Evolutionary conservation across 2,329 filamentous ascomycete species (phyloP).

Genomic region (Ceratocystis lukuohia): DNA sequence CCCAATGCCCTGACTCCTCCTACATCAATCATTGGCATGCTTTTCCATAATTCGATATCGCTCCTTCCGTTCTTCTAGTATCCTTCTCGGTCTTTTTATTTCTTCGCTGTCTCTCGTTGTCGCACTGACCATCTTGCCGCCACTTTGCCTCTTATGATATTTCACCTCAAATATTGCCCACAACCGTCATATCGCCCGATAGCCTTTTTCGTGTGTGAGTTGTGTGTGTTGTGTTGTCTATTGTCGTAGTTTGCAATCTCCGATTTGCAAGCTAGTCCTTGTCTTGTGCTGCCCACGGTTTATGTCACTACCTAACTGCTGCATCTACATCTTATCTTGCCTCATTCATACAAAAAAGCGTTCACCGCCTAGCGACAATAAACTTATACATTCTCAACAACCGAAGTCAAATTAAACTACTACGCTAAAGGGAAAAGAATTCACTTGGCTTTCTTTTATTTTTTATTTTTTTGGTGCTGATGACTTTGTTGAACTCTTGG

Average conservation of each 20-base stretch:
- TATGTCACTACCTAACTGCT: too few species aligned
- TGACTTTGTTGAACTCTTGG: too few species aligned
- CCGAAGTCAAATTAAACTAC: slow-evolving; percentile 8
- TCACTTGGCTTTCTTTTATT: too few species aligned
- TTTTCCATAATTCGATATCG: background rate
- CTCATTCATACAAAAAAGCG: too few species aligned
- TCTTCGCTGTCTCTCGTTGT: background rate
- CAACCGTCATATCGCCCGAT: slow-evolving; percentile 2
- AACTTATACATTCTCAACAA: background rate
- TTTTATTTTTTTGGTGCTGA: too few species aligned
- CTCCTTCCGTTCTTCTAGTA: background rate
- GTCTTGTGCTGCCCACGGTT: background rate
- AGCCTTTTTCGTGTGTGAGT: background rate
- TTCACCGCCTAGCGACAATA: too few species aligned
- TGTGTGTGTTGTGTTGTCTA: background rate
- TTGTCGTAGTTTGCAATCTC: background rate
- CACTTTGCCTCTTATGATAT: slow-evolving; percentile 6
- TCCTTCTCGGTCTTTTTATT: slow-evolving; percentile 6
- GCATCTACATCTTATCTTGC: too few species aligned
- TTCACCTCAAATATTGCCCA: slow-evolving; percentile 1
- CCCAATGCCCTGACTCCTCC: background rate
- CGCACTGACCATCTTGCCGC: slow-evolving; percentile 5
- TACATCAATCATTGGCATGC: background rate
- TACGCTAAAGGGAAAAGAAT: background rate
- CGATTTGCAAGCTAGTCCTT: too few species aligned